phyloP scores from a whole-genome alignment of 2,329 filamentous ascomycete genomes.

The Dothideomycetidae sp. region DNA sequence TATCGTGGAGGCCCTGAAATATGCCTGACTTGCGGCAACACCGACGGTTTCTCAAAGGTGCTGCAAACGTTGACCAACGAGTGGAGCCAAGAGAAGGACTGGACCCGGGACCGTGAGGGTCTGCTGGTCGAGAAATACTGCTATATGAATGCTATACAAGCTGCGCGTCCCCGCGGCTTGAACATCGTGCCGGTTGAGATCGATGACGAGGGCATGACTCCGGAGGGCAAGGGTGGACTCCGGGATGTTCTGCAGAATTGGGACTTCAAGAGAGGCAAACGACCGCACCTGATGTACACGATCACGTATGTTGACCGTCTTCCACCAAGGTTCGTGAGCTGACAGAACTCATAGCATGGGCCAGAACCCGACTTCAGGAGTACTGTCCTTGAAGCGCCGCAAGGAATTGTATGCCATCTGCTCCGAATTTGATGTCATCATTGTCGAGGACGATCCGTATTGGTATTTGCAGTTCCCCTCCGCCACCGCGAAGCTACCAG shows the following conservation, averaged over 20 bases:
- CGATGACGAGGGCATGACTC: conserved; percentile 68
- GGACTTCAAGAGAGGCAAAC: conserved; percentile 58
- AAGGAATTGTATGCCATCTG: conserved; percentile 69
- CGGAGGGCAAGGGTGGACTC: conserved; percentile 56
- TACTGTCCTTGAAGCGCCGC: conserved; percentile 57
- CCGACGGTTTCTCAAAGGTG: conserved; percentile 71
- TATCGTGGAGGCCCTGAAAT: conserved; percentile 66
- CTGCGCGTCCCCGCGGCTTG: conserved; percentile 52
- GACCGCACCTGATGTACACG: conserved; percentile 77
- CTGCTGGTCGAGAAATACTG: conserved; percentile 67
- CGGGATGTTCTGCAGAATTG: conserved; percentile 68
- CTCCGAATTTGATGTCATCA: conserved; percentile 74
- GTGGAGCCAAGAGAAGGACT: conserved; percentile 57
- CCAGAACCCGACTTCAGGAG: conserved; percentile 74
- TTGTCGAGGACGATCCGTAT: conserved; percentile 89
- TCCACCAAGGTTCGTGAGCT: neutral
- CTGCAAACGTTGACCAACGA: conserved; percentile 62
- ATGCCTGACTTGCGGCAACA: conserved; percentile 65
- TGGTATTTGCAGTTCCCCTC: conserved; percentile 88
- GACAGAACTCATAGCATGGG: conserved; percentile 45
- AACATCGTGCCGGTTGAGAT: conserved; percentile 61
- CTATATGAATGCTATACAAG: conserved; percentile 63
- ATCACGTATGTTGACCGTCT: conserved; percentile 53
- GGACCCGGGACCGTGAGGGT: conserved; percentile 55
- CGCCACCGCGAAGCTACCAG: conserved; percentile 33